Base-by-base conservation (phyloP, 2,329 filamentous ascomycete species). In the Bertia moriformis region DNA sequence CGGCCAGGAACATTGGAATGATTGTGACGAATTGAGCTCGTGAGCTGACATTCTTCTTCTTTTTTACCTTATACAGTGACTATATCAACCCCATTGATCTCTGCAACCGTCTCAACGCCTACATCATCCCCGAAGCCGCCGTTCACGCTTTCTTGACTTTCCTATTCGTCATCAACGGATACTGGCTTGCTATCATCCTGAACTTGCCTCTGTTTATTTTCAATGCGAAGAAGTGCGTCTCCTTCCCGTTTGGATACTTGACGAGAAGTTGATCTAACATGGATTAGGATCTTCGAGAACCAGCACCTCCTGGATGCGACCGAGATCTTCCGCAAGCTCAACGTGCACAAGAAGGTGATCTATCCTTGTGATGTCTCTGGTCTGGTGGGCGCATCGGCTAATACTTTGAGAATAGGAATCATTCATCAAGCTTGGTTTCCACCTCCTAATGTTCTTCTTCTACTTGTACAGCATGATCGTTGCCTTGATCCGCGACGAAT, bases 51-150 rank as follows among this genome's bases (percentile, higher is more conserved):
- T 27, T 27, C n/a, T 27, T 7, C 22, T 27, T 27, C n/a, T 27
- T 27, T n/a, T n/a, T n/a, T n/a, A n/a, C n/a, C n/a, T n/a, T n/a
- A n/a, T n/a, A 43, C 57, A 94, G 87, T 67, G 91, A 98, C 67
- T 98, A 98, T 67, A 98, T 98, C 69, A 98, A 98, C 71, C 91
- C 91, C 36, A 98, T 98, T 69, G 91, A 98, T 55, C 88, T 98
- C 49, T 98, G 91, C 83, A 98, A 98, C 79, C 88, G 91, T 54
- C 82, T 98, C 51, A 98, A 98, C 74, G 93, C 89, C 60, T 98
- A 98, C 70, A 98, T 98, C 60, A 81, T 98, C 55, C 91, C 91
- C 57, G 93, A 98, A 73, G 91, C 91, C 53, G 89, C 86, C 49
- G 89, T 98, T 47, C 93, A 98, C 61, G 89, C 82, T 48, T 91